Percentiles rank a stretch among this genome's conserved stretches.
Evolutionary conservation across 768 basidiomycete species (phyloP).

Genomic region (Boletus vermiculosoides): DNA sequence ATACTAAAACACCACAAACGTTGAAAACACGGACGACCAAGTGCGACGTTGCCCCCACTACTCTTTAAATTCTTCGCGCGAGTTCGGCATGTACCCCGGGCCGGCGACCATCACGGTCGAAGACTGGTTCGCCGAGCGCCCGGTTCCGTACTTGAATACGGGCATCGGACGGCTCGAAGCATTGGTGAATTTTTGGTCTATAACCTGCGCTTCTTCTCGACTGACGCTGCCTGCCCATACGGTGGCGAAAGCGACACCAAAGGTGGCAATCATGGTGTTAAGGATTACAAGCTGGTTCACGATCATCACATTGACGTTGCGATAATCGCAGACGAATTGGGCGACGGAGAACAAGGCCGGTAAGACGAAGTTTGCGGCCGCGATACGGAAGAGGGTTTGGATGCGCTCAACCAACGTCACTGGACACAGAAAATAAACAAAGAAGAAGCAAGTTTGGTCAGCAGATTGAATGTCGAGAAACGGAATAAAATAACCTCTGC

Average conservation of each 20-base stretch:
- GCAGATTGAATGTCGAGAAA: not conserved
- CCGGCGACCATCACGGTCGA: not conserved
- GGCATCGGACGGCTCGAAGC: not conserved
- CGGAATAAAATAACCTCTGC: not conserved
- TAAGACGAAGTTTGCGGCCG: slow-evolving; percentile 27
- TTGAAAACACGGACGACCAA: not conserved
- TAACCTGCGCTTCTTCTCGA: not conserved
- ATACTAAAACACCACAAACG: not conserved
- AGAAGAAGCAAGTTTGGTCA: not conserved
- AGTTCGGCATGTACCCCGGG: not conserved
- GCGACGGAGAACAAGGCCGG: slow-evolving; percentile 17
- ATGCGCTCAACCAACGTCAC: slow-evolving; percentile 7
- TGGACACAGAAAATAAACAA: not conserved
- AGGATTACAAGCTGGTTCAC: slow-evolving; percentile 4
- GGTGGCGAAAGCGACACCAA: slow-evolving; percentile 6
- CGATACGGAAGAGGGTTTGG: slow-evolving; percentile 23
- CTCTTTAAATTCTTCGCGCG: not conserved
- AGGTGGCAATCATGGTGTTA: slow-evolving; percentile 12
- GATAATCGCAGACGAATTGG: slow-evolving; percentile 12
- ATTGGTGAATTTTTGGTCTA: not conserved
- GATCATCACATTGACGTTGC: not conserved
- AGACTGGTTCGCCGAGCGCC: not conserved
- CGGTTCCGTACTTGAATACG: not conserved
- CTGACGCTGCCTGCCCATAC: slow-evolving; percentile 5
- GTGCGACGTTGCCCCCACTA: not conserved